Percentiles rank a stretch among this genome's conserved stretches.
Conservation (phyloP, 371 early-diverging fungal genomes). For the Mycotypha africana region DNA sequence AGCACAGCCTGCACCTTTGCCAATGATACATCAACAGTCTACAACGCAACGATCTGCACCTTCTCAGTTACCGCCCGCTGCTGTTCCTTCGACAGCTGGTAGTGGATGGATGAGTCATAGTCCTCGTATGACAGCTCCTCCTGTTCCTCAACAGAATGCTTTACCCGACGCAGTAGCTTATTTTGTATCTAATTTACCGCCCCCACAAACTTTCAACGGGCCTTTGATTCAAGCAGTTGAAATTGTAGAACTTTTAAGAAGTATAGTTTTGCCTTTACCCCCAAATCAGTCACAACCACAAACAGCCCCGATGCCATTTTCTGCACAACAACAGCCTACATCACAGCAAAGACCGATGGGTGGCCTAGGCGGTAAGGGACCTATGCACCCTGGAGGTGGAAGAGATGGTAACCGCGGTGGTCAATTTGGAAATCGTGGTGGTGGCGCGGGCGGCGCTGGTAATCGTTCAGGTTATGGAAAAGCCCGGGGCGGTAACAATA, state of each 20-base stretch:
- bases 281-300: constrained; percentile 15
- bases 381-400: constrained; percentile 9
- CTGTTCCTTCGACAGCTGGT: not conserved
- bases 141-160: constrained; percentile 46
- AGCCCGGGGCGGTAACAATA: constrained; percentile 17
- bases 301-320: not conserved
- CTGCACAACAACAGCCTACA: constrained; percentile 1
- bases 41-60: not conserved
- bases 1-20: not conserved
- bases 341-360: no score
- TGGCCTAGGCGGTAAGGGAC: no score
- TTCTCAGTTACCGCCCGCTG: constrained; percentile 6
- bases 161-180: constrained; percentile 58
- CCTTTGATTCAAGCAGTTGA: constrained; percentile 46
- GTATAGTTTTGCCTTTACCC: constrained; percentile 39
- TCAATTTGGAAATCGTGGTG: not conserved
- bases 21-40: not conserved
- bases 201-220: constrained; percentile 45
- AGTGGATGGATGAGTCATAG: not conserved
- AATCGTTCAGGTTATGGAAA: constrained; percentile 18
- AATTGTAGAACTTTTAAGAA: constrained; percentile 47
- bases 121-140: constrained; percentile 2
- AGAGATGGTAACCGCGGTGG: constrained; percentile 10
- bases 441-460: constrained; percentile 14
- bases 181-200: constrained; percentile 52